Evolutionary conservation across 1,284 basidiomycete species (phyloP).

Genomic region (Fomitopsis betulina): DNA sequence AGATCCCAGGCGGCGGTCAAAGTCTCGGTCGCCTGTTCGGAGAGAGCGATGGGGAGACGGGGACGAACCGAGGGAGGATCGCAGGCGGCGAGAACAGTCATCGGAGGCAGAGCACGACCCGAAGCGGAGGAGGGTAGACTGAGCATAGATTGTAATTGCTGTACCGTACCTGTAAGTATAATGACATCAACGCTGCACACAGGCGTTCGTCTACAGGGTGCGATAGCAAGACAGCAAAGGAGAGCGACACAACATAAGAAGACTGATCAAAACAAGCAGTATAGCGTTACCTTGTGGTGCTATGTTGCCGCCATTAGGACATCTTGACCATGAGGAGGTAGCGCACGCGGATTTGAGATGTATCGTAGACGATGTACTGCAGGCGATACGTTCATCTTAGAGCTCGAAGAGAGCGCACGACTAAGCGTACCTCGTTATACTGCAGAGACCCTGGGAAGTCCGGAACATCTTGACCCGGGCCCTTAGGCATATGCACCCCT

Average conservation of each 20-base stretch:
- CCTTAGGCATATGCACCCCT: conserved; percentile 58
- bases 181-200: not conserved
- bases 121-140: conserved; percentile 32
- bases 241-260: not conserved
- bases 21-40: conserved; percentile 25
- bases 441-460: conserved; percentile 31
- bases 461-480: conserved; percentile 34
- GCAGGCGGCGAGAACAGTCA: conserved; percentile 38
- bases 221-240: not conserved
- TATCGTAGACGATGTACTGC: conserved; percentile 36
- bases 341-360: conserved; percentile 36
- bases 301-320: conserved; percentile 11
- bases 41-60: conserved; percentile 22
- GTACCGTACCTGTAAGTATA: not conserved
- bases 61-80: conserved; percentile 15
- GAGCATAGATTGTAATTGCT: conserved; percentile 2
- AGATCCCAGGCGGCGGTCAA: conserved; percentile 25
- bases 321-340: conserved; percentile 42
- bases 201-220: not conserved
- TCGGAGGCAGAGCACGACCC: conserved; percentile 24
- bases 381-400: not conserved
- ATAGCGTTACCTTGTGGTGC: no score
- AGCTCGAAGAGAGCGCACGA: not conserved
- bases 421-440: conserved; percentile 48
- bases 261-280: no score